These are phyloP conservation scores for Fusarium paranaense DNA, from an alignment of 2,329 filamentous ascomycete species.

Conservation along the genomic window DNA sequence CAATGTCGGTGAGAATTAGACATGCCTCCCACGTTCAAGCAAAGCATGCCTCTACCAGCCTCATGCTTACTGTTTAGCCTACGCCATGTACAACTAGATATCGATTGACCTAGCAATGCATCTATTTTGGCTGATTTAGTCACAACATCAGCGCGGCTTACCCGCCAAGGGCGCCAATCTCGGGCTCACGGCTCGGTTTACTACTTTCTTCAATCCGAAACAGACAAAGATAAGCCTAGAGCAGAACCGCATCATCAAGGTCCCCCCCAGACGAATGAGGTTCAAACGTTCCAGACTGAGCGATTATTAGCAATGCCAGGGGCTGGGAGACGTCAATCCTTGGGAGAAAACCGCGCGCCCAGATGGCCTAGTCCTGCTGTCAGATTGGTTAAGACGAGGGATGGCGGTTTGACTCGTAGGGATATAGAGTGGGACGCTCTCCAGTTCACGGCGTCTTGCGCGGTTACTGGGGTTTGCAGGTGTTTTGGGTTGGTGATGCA, in stretches of 20 bases:
- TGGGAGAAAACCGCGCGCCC: slow-evolving; percentile 11
- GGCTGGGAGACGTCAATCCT: neutral
- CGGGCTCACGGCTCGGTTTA: neutral
- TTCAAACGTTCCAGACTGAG: slow-evolving; percentile 15
- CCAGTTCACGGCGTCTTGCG: slow-evolving; percentile 24
- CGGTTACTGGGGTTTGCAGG: slow-evolving; percentile 16
- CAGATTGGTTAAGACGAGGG: slow-evolving; percentile 25
- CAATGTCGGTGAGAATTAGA: neutral
- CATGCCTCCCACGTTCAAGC: too few relatives aligned
- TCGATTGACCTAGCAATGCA: neutral
- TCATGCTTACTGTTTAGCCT: neutral
- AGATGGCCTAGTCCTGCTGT: slow-evolving; percentile 23
- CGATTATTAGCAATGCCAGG: slow-evolving; percentile 23
- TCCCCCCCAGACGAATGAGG: slow-evolving; percentile 18
- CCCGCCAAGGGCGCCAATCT: neutral
- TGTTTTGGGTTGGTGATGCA: neutral
- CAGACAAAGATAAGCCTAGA: neutral
- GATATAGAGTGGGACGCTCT: slow-evolving; percentile 30
- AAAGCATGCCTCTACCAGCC: neutral
- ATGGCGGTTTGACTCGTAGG: slow-evolving; percentile 18
- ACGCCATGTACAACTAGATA: slow-evolving; percentile 9
- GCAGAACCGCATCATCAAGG: neutral
- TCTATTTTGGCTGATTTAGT: neutral
- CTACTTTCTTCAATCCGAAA: neutral
- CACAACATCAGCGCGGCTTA: neutral